These are phyloP conservation scores for Diplodia scrobiculata DNA, from an alignment of 2,329 filamentous ascomycete species.

Conservation along the genomic window DNA sequence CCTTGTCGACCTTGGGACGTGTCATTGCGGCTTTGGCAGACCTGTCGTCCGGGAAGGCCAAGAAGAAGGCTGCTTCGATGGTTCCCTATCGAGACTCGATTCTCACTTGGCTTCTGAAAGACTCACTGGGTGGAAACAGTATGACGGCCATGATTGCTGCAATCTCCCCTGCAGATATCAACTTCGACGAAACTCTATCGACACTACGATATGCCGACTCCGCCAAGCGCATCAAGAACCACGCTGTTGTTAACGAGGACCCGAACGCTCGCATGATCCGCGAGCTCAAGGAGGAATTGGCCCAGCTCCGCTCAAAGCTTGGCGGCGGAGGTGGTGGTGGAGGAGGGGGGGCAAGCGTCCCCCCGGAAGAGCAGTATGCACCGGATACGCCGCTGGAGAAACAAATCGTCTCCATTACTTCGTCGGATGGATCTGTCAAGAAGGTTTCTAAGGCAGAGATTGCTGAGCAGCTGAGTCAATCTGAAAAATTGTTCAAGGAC, in stretches of 20 bases:
- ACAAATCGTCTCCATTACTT: constrained; percentile 93
- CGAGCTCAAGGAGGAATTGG: constrained; percentile 92
- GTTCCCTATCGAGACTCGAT: constrained; percentile 98
- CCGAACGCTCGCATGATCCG: constrained; percentile 98
- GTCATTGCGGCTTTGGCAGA: constrained; percentile 96
- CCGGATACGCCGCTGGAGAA: constrained; percentile 90
- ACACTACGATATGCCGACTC: constrained; percentile 96
- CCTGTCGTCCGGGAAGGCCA: constrained; percentile 76
- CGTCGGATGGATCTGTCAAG: constrained; percentile 80
- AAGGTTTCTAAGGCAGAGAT: constrained; percentile 99
- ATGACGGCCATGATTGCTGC: constrained; percentile 99
- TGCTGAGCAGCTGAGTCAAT: constrained; percentile 91
- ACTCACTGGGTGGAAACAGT: constrained; percentile 95
- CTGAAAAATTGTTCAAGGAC: constrained; percentile 92
- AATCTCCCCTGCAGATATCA: constrained; percentile 97
- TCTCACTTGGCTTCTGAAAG: constrained; percentile 93
- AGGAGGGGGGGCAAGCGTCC: constrained; percentile 48
- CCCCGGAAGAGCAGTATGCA: constrained; percentile 81
- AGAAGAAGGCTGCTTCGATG: constrained; percentile 75
- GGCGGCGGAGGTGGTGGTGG: constrained; percentile 50
- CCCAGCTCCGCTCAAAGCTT: constrained; percentile 82
- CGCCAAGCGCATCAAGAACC: constrained; percentile 99
- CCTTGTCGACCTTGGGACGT: constrained; percentile 90
- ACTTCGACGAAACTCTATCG: constrained; percentile 95
- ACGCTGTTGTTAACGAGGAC: constrained; percentile 98